phyloP scores from a whole-genome alignment of 306 rosid species.

The Cicer arietinum region DNA sequence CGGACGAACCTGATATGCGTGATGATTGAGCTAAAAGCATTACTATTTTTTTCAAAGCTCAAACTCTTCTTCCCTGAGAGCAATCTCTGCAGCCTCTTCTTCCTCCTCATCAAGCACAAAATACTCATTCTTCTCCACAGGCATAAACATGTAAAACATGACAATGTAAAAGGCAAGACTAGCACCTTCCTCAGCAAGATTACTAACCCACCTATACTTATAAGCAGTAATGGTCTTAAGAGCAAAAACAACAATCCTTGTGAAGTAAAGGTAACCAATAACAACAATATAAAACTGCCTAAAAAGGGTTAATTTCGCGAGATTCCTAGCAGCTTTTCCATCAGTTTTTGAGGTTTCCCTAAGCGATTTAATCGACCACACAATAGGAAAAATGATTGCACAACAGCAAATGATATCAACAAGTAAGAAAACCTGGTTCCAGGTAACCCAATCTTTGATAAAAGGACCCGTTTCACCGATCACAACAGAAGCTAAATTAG shows the following conservation, averaged over 20 bases:
- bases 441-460: conserved; percentile 84
- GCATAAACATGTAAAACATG: conserved; percentile 92
- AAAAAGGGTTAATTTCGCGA: conserved; percentile 82
- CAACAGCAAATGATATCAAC: conserved; percentile 88
- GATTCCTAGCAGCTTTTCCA: conserved; percentile 85
- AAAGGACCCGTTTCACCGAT: conserved; percentile 90
- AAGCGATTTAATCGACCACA: conserved; percentile 83
- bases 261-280: conserved; percentile 82
- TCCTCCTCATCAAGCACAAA: conserved; percentile 84
- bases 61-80: conserved; percentile 79
- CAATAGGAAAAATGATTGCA: conserved; percentile 88
- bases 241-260: conserved; percentile 81
- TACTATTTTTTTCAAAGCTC: conserved; percentile 61
- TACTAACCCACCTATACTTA: conserved; percentile 89
- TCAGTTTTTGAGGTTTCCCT: conserved; percentile 92
- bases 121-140: conserved; percentile 75
- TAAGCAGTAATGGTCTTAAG: conserved; percentile 81
- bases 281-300: conserved; percentile 87
- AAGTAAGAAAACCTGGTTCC: conserved; percentile 89
- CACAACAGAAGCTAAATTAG: conserved; percentile 77
- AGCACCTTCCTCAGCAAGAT: conserved; percentile 82
- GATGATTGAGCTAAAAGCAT: background rate
- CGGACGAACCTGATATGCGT: conserved; percentile 31
- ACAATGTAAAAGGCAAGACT: conserved; percentile 70
- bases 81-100: conserved; percentile 88